Evolutionary conservation across 371 early-diverging fungal species (phyloP).

Genomic region (Quaeritorhiza haematococci): DNA sequence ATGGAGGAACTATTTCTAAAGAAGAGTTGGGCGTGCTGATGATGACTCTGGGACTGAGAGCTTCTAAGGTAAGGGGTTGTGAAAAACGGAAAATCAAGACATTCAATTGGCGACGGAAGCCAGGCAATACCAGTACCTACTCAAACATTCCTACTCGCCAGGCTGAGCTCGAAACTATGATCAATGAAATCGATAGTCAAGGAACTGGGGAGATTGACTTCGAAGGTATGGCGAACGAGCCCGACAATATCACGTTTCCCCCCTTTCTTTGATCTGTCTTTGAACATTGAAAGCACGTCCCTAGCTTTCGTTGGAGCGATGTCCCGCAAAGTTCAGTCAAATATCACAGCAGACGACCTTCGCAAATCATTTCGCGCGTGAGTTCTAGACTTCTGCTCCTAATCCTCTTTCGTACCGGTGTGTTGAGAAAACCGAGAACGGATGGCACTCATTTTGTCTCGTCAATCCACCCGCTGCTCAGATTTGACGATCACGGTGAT

Average conservation of each 20-base stretch:
- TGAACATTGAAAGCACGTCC: slow-evolving; percentile 2
- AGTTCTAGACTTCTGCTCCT: not conserved
- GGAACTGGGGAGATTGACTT: slow-evolving; percentile 46
- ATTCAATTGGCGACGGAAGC: no score
- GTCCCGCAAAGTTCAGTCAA: slow-evolving; percentile 37
- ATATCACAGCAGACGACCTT: slow-evolving; percentile 32
- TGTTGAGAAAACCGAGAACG: not conserved
- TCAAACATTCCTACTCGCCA: no score
- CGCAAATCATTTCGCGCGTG: slow-evolving; percentile 31
- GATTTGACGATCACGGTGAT: slow-evolving; percentile 10
- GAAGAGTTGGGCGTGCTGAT: slow-evolving; percentile 42
- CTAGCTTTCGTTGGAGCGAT: slow-evolving; percentile 41
- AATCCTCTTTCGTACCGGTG: not conserved
- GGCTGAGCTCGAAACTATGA: slow-evolving; percentile 41
- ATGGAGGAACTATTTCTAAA: slow-evolving; percentile 46
- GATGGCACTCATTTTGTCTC: not conserved
- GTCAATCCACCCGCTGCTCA: not conserved
- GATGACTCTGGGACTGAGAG: slow-evolving; percentile 38
- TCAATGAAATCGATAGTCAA: slow-evolving; percentile 38
- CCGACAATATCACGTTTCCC: not conserved
- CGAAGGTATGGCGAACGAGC: slow-evolving; percentile 25
- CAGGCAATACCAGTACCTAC: no score
- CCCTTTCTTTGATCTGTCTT: slow-evolving; percentile 3
- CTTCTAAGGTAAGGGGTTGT: slow-evolving; percentile 33
- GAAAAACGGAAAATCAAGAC: no score